Percentiles rank a stretch among this genome's conserved stretches.
Evolutionary conservation across 331 rosid genomes (phyloP).

Genomic region (Phaseolus coccineus): DNA sequence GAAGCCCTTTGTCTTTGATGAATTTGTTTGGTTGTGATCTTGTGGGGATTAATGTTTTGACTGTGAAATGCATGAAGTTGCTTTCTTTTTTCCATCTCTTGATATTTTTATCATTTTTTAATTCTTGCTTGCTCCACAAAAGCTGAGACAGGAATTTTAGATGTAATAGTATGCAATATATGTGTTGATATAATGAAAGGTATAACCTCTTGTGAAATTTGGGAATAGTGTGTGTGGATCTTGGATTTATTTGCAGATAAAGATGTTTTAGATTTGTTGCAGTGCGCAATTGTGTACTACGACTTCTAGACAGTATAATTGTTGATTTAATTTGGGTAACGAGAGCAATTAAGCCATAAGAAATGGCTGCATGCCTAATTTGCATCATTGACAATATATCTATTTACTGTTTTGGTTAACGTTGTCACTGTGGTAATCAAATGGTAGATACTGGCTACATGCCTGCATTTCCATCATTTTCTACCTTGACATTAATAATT

Average conservation of each 20-base stretch:
- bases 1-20: not conserved
- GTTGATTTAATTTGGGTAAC: conserved; percentile 13
- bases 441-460: conserved; percentile 17
- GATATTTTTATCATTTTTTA: not conserved
- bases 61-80: not conserved
- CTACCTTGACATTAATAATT: not conserved
- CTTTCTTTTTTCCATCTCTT: not conserved
- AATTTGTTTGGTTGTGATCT: not conserved
- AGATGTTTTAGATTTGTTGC: not conserved
- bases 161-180: not conserved
- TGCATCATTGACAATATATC: not conserved
- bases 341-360: conserved; percentile 8
- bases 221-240: not conserved
- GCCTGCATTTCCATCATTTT: conserved; percentile 31
- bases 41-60: not conserved
- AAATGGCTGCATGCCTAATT: conserved; percentile 13
- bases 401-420: not conserved
- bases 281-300: not conserved
- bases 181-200: not conserved
- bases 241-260: not conserved
- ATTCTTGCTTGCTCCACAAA: not conserved
- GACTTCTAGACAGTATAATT: conserved; percentile 9
- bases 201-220: not conserved
- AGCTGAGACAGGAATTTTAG: not conserved
- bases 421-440: not conserved